Base-by-base conservation (phyloP, 2,329 filamentous ascomycete species). In the Sordariomycetes sp. region DNA sequence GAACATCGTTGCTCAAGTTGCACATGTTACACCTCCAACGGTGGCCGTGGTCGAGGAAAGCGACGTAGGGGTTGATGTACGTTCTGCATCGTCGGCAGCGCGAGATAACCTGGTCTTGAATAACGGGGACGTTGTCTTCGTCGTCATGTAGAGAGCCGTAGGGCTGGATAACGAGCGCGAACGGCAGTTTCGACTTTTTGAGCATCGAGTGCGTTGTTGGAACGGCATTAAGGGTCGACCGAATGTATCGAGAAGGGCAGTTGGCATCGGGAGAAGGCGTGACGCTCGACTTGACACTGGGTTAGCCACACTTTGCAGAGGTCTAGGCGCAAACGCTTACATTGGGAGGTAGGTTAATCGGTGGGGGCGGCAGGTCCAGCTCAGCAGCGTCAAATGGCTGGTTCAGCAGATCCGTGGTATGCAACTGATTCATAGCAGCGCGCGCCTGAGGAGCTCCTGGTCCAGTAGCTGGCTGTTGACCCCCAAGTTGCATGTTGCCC, bases 1-100 rank as follows among this genome's bases (percentile, higher is more conserved):
- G 92, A 25, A 96, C 90, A 49, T 98, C 92, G 56, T 98, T 98
- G 47, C 88, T 95, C 44, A 98, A 70, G 59, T 94, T 96, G 61
- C 92, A 98, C 88, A 98, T 95, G 64, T 98, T 98, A 67, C 92
- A 98, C 52, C 90, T 82, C 92, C 92, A 98, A 53, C 92, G 77
- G 63, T 98, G 92, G 30, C 92, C 92, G 53, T 96, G 86, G 50
- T 98, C 92, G 40, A 98, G 67, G 64, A 98, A 98, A 30, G 86
- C 86, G 39, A 94, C 92, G 48, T 90, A 98, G 10, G 92, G 88
- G 57, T 96, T 96, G 68, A 96, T 96, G 58, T 96, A 96, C 36
- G 90, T 92, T 47, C 92, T 75, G 63, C 92, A 98, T 61, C 92
- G 81, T 58, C 92, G 78, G 68, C 92, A 98, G 51, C 92, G 81